A percentile compares a stretch with the other conserved stretches of the same genome.
These are phyloP conservation scores for Cordyceps cateniannulata DNA, from an alignment of 2,329 filamentous ascomycete species.

Conservation along the genomic window DNA sequence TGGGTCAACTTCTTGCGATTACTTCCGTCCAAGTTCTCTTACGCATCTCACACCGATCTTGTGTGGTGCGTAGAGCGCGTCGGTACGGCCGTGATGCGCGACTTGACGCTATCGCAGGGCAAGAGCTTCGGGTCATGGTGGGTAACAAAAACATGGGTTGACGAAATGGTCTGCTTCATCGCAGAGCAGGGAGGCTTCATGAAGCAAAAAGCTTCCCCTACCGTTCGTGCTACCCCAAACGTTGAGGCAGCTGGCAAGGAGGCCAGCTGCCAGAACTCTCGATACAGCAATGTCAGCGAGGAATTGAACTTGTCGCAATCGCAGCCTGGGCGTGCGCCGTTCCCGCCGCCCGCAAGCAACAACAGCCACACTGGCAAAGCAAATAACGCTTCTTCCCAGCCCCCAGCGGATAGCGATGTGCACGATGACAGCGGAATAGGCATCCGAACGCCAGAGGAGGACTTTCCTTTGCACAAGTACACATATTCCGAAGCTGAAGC, in stretches of 20 bases:
- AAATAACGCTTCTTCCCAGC: conserved; percentile 11
- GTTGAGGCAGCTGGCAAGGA: conserved; percentile 31
- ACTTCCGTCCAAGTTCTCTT: conserved; percentile 65
- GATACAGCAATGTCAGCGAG: conserved; percentile 40
- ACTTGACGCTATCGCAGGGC: conserved; percentile 71
- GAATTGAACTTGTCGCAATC: conserved; percentile 41
- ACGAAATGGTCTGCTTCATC: conserved; percentile 88
- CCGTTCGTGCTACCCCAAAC: conserved; percentile 23
- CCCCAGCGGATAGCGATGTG: conserved; percentile 35
- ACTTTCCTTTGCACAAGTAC: conserved; percentile 56
- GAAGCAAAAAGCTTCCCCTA: conserved; percentile 42
- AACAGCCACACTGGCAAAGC: conserved; percentile 21
- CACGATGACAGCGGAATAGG: conserved; percentile 73
- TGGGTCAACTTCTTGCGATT: conserved; percentile 69
- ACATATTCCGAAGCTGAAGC: conserved; percentile 34
- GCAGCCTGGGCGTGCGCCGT: conserved; percentile 44
- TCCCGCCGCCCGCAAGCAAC: conserved; percentile 37
- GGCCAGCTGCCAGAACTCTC: conserved; percentile 27
- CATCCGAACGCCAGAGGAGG: conserved; percentile 60
- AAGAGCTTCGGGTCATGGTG: conserved; percentile 87
- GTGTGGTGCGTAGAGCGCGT: conserved; percentile 71
- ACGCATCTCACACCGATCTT: conserved; percentile 65
- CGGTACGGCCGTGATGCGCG: conserved; percentile 70
- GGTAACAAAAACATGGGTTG: conserved; percentile 92
- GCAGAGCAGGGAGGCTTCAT: conserved; percentile 89